phyloP scores from a whole-genome alignment of 2,329 filamentous ascomycete species.

The Cytospora piceae region DNA sequence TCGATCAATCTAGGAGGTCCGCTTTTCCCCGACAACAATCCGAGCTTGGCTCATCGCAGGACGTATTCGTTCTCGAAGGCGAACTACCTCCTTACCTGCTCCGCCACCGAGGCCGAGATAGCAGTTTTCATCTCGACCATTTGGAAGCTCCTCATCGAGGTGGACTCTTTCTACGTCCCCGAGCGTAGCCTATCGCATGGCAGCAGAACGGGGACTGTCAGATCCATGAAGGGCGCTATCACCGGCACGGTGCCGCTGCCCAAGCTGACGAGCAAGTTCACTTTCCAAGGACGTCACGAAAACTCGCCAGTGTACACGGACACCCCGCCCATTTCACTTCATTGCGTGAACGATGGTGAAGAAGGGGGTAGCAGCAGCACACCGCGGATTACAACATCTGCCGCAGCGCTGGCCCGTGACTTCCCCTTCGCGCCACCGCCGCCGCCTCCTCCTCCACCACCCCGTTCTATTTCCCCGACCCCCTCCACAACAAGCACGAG shows the following conservation, averaged over 20 bases:
- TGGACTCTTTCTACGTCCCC: constrained; percentile 50
- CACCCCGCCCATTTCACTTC: constrained; percentile 12
- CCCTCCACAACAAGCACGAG: constrained; percentile 15
- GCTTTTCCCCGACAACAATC: neutral
- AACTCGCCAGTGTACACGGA: constrained; percentile 23
- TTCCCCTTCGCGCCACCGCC: constrained; percentile 21
- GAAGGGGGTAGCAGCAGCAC: constrained; percentile 6
- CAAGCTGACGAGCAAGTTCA: constrained; percentile 13
- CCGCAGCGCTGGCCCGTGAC: neutral
- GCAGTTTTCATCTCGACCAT: constrained; percentile 57
- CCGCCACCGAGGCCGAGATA: constrained; percentile 58
- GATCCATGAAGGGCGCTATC: constrained; percentile 27
- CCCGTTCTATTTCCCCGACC: constrained; percentile 2
- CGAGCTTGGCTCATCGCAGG: constrained; percentile 34
- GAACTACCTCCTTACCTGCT: constrained; percentile 60
- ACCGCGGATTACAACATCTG: constrained; percentile 5
- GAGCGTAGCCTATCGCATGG: constrained; percentile 36
- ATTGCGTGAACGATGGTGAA: neutral
- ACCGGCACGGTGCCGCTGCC: constrained; percentile 10
- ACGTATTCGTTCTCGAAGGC: constrained; percentile 50
- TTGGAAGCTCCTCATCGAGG: constrained; percentile 52
- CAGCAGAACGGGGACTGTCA: constrained; percentile 22
- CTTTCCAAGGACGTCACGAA: constrained; percentile 7
- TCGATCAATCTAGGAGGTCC: constrained; percentile 16
- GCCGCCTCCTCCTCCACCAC: constrained; percentile 10